Evolutionary conservation across 2,329 filamentous ascomycete species (phyloP), one percentile per base, ranked within the genome.

Genomic region (Chaetomiaceae sp.): DNA sequence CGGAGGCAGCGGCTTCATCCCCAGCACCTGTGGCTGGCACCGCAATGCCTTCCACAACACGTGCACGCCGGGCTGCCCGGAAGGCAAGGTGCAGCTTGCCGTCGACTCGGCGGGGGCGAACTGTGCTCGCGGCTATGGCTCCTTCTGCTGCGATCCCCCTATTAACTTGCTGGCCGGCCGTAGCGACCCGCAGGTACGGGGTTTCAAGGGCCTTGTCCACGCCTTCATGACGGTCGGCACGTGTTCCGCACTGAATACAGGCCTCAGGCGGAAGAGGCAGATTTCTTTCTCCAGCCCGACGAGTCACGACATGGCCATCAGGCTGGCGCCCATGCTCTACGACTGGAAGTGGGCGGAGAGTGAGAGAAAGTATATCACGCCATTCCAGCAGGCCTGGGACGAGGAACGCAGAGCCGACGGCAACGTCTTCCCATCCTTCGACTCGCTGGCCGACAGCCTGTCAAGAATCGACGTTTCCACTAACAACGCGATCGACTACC

Each of bases 41-140:
- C 45, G 45, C 34, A 48, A 48, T 8, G 45, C 45, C 16, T 48
- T 21, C 45, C 45, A 48, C 34, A 21, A 40, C 34, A 48, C 45
- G 7, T 48, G 45, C 45, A 48, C 45, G 10, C 45, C 45, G 8
- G 45, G 45, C 13, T 48, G 45, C 27, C 45, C 45, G 6, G 6
- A 30, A 9, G 34, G 36, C 25, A 48, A 48, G 34, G 45, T 48
- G 25, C 34, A 48, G 25, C 45, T 48, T 3, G 45, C 45, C 23
- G 45, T 48, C 34, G 45, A 48, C 25, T 48, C 45, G 34, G 45
- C 45, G 14, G 45, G 45, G 6, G 45, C 45, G 1, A 48, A 32
- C 45, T 48, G 45, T 14, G 45, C n/a, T 16, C 25, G 45, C 8
- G 45, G 45, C 11, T 48, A 14, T 8, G 45, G 45, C 36, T 48